These are phyloP conservation scores for Xerocomellus dryophilus DNA, from an alignment of 768 basidiomycete genomes.

Conservation along the genomic window DNA sequence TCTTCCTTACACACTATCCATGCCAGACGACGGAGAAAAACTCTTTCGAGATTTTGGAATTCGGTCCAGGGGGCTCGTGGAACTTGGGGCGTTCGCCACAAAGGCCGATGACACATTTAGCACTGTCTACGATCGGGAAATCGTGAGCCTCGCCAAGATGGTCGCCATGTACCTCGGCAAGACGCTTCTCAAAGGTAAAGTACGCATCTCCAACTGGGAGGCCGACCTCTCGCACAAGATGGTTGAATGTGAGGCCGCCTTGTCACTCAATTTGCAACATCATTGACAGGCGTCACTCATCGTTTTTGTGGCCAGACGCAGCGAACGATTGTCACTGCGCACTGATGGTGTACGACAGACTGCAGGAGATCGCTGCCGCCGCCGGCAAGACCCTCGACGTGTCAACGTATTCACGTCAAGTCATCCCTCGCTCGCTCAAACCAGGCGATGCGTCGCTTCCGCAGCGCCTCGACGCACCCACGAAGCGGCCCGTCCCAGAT, in stretches of 20 bases:
- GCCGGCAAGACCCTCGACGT: conserved; percentile 17
- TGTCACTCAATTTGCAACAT: not conserved
- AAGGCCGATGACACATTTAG: conserved; percentile 38
- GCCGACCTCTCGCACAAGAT: conserved; percentile 35
- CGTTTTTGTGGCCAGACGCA: conserved; percentile 36
- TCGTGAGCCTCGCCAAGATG: conserved; percentile 40
- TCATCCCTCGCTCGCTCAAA: conserved; percentile 18
- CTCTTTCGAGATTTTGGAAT: conserved; percentile 48
- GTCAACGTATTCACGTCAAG: conserved; percentile 26
- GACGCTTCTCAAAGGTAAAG: conserved; percentile 43
- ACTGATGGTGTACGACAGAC: conserved; percentile 41
- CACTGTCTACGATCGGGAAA: conserved; percentile 32
- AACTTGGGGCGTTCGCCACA: conserved; percentile 43
- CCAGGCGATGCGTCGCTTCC: not conserved
- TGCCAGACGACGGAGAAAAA: conserved; percentile 48
- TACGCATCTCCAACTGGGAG: conserved; percentile 50
- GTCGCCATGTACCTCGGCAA: not conserved
- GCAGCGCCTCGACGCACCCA: not conserved
- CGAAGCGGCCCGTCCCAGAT: conserved; percentile 9
- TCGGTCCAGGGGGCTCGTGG: conserved; percentile 39
- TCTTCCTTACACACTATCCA: not conserved
- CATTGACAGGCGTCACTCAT: not conserved
- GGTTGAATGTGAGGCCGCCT: conserved; percentile 34
- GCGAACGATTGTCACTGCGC: conserved; percentile 52
- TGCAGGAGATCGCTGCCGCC: conserved; percentile 34